Evolutionary conservation across 352 stramenopile genomes (phyloP).

Genomic region (Lagenidium giganteum): DNA sequence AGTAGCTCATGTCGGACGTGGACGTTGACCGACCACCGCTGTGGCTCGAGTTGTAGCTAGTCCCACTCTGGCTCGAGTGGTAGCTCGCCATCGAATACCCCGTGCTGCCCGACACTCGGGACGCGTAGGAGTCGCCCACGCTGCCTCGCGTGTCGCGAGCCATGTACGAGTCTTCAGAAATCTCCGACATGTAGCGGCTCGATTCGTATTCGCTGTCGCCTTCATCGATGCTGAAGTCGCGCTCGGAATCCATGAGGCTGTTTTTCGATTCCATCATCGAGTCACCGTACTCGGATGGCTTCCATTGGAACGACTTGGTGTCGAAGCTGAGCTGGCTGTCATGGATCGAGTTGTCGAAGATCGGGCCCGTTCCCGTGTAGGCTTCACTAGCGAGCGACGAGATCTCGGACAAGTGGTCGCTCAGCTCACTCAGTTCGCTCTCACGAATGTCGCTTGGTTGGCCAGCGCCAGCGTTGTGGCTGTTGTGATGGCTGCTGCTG

Average conservation of each 20-base stretch:
- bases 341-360: conserved; percentile 46
- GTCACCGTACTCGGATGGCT: conserved; percentile 35
- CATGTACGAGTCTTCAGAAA: conserved; percentile 69
- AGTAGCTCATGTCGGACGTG: too few species aligned
- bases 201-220: conserved; percentile 35
- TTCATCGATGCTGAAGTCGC: conserved; percentile 40
- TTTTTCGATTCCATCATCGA: conserved; percentile 33
- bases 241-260: conserved; percentile 28
- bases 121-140: conserved; percentile 62
- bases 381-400: conserved; percentile 36
- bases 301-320: conserved; percentile 37
- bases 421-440: too few species aligned
- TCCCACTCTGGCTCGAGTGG: too few species aligned
- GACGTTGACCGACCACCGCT: too few species aligned
- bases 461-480: too few species aligned
- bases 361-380: conserved; percentile 43
- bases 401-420: conserved; percentile 40
- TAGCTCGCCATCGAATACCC: too few species aligned
- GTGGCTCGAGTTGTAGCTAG: conserved; percentile 51
- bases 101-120: conserved; percentile 55
- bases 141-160: conserved; percentile 45
- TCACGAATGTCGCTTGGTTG: too few species aligned
- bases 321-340: conserved; percentile 35
- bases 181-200: conserved; percentile 51
- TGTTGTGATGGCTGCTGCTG: too few species aligned